Percentiles rank a stretch among this genome's conserved stretches.
phyloP scores from a whole-genome alignment of 2,329 filamentous ascomycete genomes.

The Phyllosticta paracitricarpa region DNA sequence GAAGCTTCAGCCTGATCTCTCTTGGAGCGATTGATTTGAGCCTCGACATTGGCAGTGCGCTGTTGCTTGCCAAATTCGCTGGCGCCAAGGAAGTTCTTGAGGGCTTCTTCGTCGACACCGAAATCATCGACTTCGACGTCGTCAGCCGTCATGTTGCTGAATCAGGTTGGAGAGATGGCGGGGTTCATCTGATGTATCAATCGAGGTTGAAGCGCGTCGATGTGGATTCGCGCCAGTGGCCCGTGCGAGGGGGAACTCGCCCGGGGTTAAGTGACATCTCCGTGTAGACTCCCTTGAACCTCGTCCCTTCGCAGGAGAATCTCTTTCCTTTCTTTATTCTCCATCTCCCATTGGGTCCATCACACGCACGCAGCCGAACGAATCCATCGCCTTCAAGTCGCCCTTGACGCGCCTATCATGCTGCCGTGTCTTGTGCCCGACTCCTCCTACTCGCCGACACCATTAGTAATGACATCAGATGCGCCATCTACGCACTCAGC shows the following conservation, averaged over 20 bases:
- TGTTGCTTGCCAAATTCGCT: conserved; percentile 76
- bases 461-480: background rate
- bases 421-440: background rate
- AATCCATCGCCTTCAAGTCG: background rate
- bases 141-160: conserved; percentile 1
- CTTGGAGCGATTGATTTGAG: conserved; percentile 72
- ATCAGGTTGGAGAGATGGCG: background rate
- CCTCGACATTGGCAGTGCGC: conserved; percentile 61
- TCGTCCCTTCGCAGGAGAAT: background rate
- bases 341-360: background rate
- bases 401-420: background rate
- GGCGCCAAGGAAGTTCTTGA: conserved; percentile 64
- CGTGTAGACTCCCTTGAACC: background rate
- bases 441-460: background rate
- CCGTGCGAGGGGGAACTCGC: background rate
- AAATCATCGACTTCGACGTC: conserved; percentile 6
- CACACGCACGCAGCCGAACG: no score
- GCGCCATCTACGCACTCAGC: background rate
- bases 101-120: conserved; percentile 48
- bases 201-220: conserved; percentile 1
- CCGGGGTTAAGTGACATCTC: background rate
- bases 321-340: background rate
- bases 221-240: background rate
- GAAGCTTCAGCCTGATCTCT: conserved; percentile 32
- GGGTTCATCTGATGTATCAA: background rate